Conservation (phyloP, 1,139 yeast species). For the Lodderomyces elongisporus region DNA sequence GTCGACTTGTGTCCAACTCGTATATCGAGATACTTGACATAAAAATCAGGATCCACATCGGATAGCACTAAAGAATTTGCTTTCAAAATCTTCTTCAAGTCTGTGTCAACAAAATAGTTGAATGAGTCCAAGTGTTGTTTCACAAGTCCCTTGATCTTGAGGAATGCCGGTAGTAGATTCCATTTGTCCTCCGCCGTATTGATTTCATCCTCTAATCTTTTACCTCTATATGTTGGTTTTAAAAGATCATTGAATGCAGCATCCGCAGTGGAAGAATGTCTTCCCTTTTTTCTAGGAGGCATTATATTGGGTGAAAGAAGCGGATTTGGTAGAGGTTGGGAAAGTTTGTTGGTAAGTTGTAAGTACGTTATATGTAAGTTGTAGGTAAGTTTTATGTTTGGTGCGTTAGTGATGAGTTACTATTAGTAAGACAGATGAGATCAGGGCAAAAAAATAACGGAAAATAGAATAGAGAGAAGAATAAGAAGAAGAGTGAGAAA, state of each 20-base stretch:
- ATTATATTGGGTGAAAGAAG: too few relatives aligned
- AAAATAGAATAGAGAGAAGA: too few relatives aligned
- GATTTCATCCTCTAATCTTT: constrained; percentile 78
- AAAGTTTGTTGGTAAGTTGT: too few relatives aligned
- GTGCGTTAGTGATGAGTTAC: too few relatives aligned
- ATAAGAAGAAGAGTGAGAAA: too few relatives aligned
- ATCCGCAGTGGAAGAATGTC: constrained; percentile 18
- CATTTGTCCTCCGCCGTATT: constrained; percentile 91
- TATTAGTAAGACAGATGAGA: too few relatives aligned
- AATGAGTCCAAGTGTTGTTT: constrained; percentile 97
- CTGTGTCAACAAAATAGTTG: constrained; percentile 91
- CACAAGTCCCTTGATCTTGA: constrained; percentile 92
- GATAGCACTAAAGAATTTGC: constrained; percentile 88
- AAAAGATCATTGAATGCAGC: constrained; percentile 71
- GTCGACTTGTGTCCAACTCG: constrained; percentile 74
- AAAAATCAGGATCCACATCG: constrained; percentile 97
- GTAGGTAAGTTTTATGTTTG: too few relatives aligned
- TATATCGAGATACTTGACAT: constrained; percentile 84
- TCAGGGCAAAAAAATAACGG: too few relatives aligned
- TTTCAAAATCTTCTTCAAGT: constrained; percentile 81
- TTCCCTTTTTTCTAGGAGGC: constrained; percentile 2
- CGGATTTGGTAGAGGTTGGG: too few relatives aligned
- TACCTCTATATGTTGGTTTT: constrained; percentile 81
- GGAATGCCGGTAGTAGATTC: constrained; percentile 91
- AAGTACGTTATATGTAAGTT: too few relatives aligned